A percentile compares a stretch with the other conserved stretches of the same genome.
These are phyloP conservation scores for Guadua angustifolia DNA, from an alignment of 176 grass and related monocot genomes.

Conservation along the genomic window DNA sequence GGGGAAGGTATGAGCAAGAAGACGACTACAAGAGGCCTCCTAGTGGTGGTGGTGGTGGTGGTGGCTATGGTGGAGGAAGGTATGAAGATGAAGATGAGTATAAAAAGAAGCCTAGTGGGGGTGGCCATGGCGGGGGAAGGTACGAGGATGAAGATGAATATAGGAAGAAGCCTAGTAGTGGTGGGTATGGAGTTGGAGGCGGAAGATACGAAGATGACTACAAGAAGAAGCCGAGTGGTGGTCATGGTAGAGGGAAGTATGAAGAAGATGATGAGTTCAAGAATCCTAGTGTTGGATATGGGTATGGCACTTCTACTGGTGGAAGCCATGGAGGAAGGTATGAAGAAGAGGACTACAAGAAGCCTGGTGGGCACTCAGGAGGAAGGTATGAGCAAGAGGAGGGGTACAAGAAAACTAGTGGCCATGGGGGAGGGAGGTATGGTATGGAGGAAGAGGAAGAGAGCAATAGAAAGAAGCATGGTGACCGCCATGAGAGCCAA, in stretches of 20 bases:
- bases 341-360: constrained; percentile 50
- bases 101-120: constrained; percentile 9
- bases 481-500: constrained; percentile 15
- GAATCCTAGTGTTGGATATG: constrained; percentile 48
- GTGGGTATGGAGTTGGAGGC: constrained; percentile 43
- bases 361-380: constrained; percentile 37
- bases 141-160: constrained; percentile 53
- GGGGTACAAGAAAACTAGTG: constrained; percentile 55
- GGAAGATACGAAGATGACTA: constrained; percentile 50
- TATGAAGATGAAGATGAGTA: constrained; percentile 30
- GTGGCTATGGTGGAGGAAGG: constrained; percentile 32
- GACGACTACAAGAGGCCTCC: constrained; percentile 41
- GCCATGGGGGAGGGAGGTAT: constrained; percentile 51
- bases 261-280: constrained; percentile 47
- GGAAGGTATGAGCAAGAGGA: constrained; percentile 48
- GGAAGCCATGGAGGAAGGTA: constrained; percentile 52
- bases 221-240: constrained; percentile 42
- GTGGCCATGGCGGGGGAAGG: constrained; percentile 19
- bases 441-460: constrained; percentile 52
- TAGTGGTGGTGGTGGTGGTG: constrained; percentile 16
- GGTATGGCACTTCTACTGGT: constrained; percentile 42
- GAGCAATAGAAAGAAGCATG: constrained; percentile 55
- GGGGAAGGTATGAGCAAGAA: constrained; percentile 36
- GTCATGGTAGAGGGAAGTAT: constrained; percentile 45
- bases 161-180: constrained; percentile 44